Conservation (phyloP, 1,284 basidiomycete species). For the Cystobasidium sp. region DNA sequence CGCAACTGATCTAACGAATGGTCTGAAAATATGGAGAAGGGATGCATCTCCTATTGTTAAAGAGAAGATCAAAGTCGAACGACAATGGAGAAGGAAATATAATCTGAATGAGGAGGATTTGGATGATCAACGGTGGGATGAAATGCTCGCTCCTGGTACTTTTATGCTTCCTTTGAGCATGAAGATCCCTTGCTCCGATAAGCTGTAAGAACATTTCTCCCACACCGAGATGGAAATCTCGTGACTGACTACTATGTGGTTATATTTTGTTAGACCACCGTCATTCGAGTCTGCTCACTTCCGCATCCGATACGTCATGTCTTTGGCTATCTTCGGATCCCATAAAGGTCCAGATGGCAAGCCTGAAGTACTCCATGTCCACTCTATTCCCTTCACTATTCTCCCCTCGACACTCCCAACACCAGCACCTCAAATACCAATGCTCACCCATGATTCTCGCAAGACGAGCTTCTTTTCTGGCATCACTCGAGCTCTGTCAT, state of each 20-base stretch:
- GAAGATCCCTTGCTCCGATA: conserved; percentile 55
- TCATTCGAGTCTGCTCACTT: conserved; percentile 54
- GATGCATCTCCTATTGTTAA: conserved; percentile 50
- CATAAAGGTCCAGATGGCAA: conserved; percentile 48
- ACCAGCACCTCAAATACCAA: conserved; percentile 49
- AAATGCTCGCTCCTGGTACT: conserved; percentile 53
- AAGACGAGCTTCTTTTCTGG: conserved; percentile 49
- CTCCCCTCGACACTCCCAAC: conserved; percentile 54
- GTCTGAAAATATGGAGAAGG: conserved; percentile 54
- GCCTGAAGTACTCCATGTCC: conserved; percentile 53
- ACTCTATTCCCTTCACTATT: conserved; percentile 54
- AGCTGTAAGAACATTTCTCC: no score
- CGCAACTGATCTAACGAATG: conserved; percentile 54
- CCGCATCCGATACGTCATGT: conserved; percentile 55
- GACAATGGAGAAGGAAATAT: conserved; percentile 30
- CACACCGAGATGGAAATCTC: no score
- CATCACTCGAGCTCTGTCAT: conserved; percentile 49
- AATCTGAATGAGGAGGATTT: conserved; percentile 42
- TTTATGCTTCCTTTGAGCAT: conserved; percentile 55
- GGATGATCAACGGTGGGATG: conserved; percentile 42
- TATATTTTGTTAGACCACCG: conserved; percentile 51
- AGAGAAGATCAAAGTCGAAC: conserved; percentile 37
- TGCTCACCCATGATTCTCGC: conserved; percentile 51
- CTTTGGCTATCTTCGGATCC: conserved; percentile 52
- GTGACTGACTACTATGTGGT: neutral